Evolutionary conservation across 768 basidiomycete species (phyloP).

Genomic region (Sutorius australiensis): DNA sequence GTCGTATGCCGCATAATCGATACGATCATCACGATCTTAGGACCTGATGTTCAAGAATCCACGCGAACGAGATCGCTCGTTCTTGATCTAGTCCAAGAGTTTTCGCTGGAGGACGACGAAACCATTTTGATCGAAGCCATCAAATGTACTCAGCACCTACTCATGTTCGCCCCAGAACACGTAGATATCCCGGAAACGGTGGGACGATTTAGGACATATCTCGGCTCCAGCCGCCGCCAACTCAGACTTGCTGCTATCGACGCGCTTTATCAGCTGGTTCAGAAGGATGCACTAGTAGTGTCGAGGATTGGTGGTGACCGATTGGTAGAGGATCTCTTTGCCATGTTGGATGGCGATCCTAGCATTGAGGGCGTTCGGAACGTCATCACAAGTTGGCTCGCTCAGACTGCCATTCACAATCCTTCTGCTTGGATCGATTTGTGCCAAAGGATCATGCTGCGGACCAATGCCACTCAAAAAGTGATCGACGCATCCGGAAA

Average conservation of each 20-base stretch:
- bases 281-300: slow-evolving; percentile 88
- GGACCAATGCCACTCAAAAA: slow-evolving; percentile 82
- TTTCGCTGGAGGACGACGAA: slow-evolving; percentile 82
- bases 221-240: slow-evolving; percentile 76
- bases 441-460: slow-evolving; percentile 95
- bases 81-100: slow-evolving; percentile 80
- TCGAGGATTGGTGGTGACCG: slow-evolving; percentile 92
- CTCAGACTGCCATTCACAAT: slow-evolving; percentile 88
- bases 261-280: slow-evolving; percentile 94
- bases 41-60: slow-evolving; percentile 93
- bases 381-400: slow-evolving; percentile 91
- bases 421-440: slow-evolving; percentile 98
- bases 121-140: slow-evolving; percentile 90
- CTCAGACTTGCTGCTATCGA: slow-evolving; percentile 94
- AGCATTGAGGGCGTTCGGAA: slow-evolving; percentile 90
- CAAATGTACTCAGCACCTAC: slow-evolving; percentile 92
- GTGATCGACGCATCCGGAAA: slow-evolving; percentile 58
- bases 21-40: slow-evolving; percentile 88
- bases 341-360: slow-evolving; percentile 92
- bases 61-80: slow-evolving; percentile 73
- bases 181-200: slow-evolving; percentile 81
- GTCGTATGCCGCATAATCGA: slow-evolving; percentile 90
- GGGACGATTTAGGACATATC: slow-evolving; percentile 68
- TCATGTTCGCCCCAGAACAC: slow-evolving; percentile 90
- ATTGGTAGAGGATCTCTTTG: slow-evolving; percentile 91